phyloP scores from a whole-genome alignment of 495 filamentous ascomycete species.

The Penicillium salamii region DNA sequence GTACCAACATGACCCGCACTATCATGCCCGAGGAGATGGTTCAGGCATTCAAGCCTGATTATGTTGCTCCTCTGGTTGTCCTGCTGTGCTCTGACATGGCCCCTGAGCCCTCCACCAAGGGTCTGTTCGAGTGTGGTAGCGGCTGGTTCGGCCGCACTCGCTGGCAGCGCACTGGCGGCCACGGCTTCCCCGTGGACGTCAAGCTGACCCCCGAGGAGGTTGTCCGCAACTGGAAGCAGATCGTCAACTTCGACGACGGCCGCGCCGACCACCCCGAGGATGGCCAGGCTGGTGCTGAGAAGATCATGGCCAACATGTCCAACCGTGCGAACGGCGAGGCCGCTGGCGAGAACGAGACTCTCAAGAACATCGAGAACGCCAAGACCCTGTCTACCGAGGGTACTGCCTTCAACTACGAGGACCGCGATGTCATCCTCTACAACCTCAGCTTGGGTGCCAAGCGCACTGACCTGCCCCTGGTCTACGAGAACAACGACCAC shows the following conservation, averaged over 20 bases:
- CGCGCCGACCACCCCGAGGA: constrained; percentile 87
- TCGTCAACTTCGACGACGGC: constrained; percentile 84
- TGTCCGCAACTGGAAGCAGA: constrained; percentile 69
- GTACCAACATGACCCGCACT: constrained; percentile 91
- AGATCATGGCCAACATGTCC: constrained; percentile 88
- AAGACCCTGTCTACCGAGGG: constrained; percentile 67
- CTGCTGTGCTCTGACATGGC: constrained; percentile 85
- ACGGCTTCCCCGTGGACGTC: constrained; percentile 89
- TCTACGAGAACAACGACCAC: constrained; percentile 83
- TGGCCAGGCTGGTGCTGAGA: constrained; percentile 69
- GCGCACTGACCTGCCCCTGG: constrained; percentile 80
- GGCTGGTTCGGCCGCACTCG: constrained; percentile 90
- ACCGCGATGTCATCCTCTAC: constrained; percentile 89
- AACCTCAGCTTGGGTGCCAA: constrained; percentile 95
- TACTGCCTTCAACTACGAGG: constrained; percentile 78
- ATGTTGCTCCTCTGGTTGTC: constrained; percentile 90
- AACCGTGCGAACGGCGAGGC: constrained; percentile 60
- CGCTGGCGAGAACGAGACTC: constrained; percentile 42
- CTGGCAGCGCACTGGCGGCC: constrained; percentile 91
- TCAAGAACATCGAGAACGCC: constrained; percentile 74
- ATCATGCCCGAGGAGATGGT: constrained; percentile 98
- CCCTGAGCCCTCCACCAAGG: constrained; percentile 79
- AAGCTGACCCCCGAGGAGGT: constrained; percentile 86
- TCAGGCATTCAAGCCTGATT: constrained; percentile 98
- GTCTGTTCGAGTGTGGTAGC: constrained; percentile 93